Conservation (phyloP, 2,329 filamentous ascomycete genomes). For the Aspergillus pseudoterreus region DNA sequence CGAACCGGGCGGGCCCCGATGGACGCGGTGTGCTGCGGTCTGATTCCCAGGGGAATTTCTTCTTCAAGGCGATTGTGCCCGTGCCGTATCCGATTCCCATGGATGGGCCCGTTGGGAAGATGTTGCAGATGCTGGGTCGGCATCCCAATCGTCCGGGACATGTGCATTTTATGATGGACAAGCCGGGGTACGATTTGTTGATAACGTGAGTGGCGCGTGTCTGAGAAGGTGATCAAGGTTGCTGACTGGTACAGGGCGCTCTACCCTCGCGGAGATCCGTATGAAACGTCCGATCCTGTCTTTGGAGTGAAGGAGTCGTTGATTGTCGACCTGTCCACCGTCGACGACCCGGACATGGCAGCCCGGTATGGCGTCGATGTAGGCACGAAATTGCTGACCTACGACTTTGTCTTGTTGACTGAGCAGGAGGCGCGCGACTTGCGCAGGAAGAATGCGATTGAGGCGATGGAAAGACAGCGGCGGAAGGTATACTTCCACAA, state of each 20-base stretch:
- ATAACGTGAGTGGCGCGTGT: slow-evolving; percentile 16
- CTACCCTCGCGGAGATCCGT: slow-evolving; percentile 26
- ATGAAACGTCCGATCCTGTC: slow-evolving; percentile 26
- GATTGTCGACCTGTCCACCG: slow-evolving; percentile 23
- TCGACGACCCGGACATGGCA: slow-evolving; percentile 19
- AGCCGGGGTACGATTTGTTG: slow-evolving; percentile 17
- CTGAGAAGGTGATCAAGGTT: not conserved
- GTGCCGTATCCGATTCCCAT: slow-evolving; percentile 26
- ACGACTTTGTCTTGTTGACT: slow-evolving; percentile 23
- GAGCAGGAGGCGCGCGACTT: slow-evolving; percentile 9
- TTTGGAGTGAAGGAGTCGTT: slow-evolving; percentile 30
- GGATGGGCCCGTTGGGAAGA: slow-evolving; percentile 20
- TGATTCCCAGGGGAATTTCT: slow-evolving; percentile 19
- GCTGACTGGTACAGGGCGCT: slow-evolving; percentile 17
- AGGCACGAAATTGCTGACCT: slow-evolving; percentile 18
- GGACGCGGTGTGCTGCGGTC: slow-evolving; percentile 20
- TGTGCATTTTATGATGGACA: slow-evolving; percentile 23
- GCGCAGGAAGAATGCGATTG: slow-evolving; percentile 11
- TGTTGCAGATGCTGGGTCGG: slow-evolving; percentile 17
- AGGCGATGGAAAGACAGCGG: slow-evolving; percentile 12
- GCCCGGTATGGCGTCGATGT: slow-evolving; percentile 23
- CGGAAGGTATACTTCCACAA: slow-evolving; percentile 12
- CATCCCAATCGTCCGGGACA: slow-evolving; percentile 23
- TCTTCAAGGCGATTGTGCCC: slow-evolving; percentile 23
- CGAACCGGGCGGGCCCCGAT: slow-evolving; percentile 18